Evolutionary conservation across 345 rosid species (phyloP), one percentile per base, ranked within the genome.

Genomic region (Alliaria petiolata): DNA sequence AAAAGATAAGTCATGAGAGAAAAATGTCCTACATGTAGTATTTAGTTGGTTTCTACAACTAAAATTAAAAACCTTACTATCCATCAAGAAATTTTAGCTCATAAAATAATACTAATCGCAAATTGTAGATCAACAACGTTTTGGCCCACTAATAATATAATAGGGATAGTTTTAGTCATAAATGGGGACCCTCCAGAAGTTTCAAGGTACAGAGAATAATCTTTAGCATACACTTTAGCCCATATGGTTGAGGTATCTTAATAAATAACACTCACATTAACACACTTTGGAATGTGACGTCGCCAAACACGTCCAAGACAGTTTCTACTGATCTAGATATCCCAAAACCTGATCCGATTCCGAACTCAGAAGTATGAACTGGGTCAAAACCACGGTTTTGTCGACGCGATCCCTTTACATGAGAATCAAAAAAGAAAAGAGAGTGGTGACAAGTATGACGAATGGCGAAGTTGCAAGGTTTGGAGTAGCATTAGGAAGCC

Each of bases 401-500:
- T 43, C 34, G 25, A 67, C 28, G 28, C 75, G 46, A 16, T 38
- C 70, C 34, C 80, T 78, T 19, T 54, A 63, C 52, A 87, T 51
- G 58, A 84, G 75, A 52, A 84, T 78, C 76, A 84, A 35, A 7
- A 81, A 76, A n/a, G 76, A 77, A 16, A 84, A 40, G 50, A 76
- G 56, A 31, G 74, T 66, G 26, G 72, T 15, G 9, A 76, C 31
- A 31, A 88, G 75, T 14, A 67, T 4, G 34, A 76, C 8, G 3
- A 74, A 31, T 31, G 72, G 39, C 0, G 70, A 71, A 6, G 85
- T 69, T 36, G 50, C 64, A 58, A 20, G 79, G 39, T 17, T 72
- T 9, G 81, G 68, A 72, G 88, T 31, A 1, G 86, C 67, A 52
- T 89, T 90, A 13, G 98, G 98, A 81, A 87, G 82, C 89, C 87